These are phyloP conservation scores for Erodium maritimum DNA, from an alignment of 345 rosid genomes.

Conservation along the genomic window DNA sequence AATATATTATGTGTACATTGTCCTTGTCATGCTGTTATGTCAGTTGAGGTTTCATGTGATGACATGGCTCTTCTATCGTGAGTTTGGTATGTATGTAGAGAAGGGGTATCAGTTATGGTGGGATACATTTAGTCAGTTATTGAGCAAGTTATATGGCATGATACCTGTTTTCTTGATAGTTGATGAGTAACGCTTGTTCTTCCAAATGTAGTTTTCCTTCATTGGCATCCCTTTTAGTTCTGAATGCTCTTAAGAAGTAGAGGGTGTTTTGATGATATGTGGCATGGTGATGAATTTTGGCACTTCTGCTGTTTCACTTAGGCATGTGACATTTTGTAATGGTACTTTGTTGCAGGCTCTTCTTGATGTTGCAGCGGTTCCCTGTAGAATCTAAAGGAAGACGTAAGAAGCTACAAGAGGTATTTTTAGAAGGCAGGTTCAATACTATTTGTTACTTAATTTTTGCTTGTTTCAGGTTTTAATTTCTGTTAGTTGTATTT, in stretches of 20 bases:
- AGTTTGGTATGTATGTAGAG: no score
- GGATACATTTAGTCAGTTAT: background rate
- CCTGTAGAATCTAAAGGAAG: constrained; percentile 95
- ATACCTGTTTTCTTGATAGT: background rate
- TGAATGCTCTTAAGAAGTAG: background rate
- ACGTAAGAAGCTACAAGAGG: constrained; percentile 90
- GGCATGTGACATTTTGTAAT: background rate
- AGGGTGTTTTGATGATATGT: background rate
- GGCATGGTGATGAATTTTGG: background rate
- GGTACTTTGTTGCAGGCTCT: constrained; percentile 48
- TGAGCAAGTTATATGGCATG: background rate
- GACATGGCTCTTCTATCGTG: no score
- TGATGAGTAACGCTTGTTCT: background rate
- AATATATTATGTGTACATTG: no score
- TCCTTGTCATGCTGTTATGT: no score
- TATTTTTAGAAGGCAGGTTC: constrained; percentile 10
- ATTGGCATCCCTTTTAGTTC: background rate
- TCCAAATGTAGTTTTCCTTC: background rate
- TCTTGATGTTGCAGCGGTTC: constrained; percentile 84
- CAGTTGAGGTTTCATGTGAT: no score
- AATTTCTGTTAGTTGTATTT: constrained; percentile 7
- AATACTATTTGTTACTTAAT: background rate
- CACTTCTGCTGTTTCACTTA: background rate
- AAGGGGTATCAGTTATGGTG: background rate
- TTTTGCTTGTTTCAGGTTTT: background rate